Evolutionary conservation across 2,329 filamentous ascomycete genomes (phyloP).

Genomic region (Penicillium sp.): DNA sequence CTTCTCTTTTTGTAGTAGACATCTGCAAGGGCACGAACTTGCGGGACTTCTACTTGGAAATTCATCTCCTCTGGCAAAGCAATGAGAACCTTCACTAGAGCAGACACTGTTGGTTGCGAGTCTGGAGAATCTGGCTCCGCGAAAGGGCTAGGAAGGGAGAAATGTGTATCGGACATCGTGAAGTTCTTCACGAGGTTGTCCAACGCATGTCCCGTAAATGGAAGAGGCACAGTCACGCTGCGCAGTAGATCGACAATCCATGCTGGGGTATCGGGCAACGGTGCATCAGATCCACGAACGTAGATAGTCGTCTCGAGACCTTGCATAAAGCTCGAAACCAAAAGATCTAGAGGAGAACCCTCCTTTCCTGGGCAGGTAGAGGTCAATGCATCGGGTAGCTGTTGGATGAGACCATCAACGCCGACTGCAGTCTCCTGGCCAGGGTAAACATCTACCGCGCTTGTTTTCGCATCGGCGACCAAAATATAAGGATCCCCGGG

Average conservation of each 20-base stretch:
- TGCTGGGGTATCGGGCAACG: conserved; percentile 66
- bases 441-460: conserved; percentile 66
- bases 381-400: conserved; percentile 72
- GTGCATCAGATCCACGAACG: conserved; percentile 72
- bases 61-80: conserved; percentile 82
- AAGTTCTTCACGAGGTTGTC: conserved; percentile 86
- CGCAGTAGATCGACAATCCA: conserved; percentile 82
- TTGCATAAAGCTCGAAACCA: conserved; percentile 78
- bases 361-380: conserved; percentile 71
- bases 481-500: conserved; percentile 70
- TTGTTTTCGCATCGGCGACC: conserved; percentile 73
- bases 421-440: conserved; percentile 66
- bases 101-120: conserved; percentile 75
- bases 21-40: conserved; percentile 73
- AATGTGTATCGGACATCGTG: conserved; percentile 79
- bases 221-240: conserved; percentile 78
- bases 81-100: conserved; percentile 76
- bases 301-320: conserved; percentile 77
- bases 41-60: conserved; percentile 74
- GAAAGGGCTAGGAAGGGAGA: conserved; percentile 76
- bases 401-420: conserved; percentile 68
- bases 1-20: conserved; percentile 75
- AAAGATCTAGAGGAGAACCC: conserved; percentile 78
- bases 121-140: conserved; percentile 73
- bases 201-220: conserved; percentile 78